phyloP scores from a whole-genome alignment of 495 filamentous ascomycete genomes.

The Aspergillus affinis region DNA sequence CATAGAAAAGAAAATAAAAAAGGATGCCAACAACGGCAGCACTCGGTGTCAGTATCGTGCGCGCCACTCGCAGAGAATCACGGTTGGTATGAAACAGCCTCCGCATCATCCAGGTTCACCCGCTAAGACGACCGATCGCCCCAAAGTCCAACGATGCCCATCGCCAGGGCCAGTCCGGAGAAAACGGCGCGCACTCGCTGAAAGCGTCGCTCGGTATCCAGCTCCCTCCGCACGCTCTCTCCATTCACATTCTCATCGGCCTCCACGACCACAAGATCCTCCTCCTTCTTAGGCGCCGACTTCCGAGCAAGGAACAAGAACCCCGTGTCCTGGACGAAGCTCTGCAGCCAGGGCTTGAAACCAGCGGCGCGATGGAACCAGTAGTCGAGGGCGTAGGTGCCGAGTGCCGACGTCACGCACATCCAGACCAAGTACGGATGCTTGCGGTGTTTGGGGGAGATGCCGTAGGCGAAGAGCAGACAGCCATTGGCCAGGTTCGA shows the following conservation, averaged over 20 bases:
- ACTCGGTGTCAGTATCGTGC: not conserved
- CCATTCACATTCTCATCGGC: constrained; percentile 67
- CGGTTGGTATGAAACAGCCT: not conserved
- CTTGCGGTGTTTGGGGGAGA: constrained; percentile 66
- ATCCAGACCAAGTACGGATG: constrained; percentile 90
- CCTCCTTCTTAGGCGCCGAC: constrained; percentile 59
- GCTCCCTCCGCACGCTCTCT: constrained; percentile 71
- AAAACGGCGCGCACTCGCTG: constrained; percentile 61
- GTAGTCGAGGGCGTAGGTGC: constrained; percentile 57
- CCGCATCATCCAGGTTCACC: not conserved
- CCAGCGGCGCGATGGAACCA: constrained; percentile 44
- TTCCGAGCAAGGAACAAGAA: constrained; percentile 18
- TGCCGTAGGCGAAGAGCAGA: constrained; percentile 67
- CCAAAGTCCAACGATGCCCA: constrained; percentile 85
- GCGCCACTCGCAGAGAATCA: not conserved
- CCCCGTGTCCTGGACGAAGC: constrained; percentile 30
- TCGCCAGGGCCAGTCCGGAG: constrained; percentile 64
- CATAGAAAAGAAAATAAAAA: too few species aligned
- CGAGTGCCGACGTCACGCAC: constrained; percentile 52
- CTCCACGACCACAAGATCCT: constrained; percentile 59
- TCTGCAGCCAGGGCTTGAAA: constrained; percentile 30
- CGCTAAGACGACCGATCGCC: constrained; percentile 59
- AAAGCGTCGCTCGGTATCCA: constrained; percentile 62
- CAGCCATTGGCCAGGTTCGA: constrained; percentile 59
- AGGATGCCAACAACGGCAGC: too few species aligned